These are phyloP conservation scores for Berkeleyomyces basicola DNA, from an alignment of 2,329 filamentous ascomycete species.

Conservation along the genomic window DNA sequence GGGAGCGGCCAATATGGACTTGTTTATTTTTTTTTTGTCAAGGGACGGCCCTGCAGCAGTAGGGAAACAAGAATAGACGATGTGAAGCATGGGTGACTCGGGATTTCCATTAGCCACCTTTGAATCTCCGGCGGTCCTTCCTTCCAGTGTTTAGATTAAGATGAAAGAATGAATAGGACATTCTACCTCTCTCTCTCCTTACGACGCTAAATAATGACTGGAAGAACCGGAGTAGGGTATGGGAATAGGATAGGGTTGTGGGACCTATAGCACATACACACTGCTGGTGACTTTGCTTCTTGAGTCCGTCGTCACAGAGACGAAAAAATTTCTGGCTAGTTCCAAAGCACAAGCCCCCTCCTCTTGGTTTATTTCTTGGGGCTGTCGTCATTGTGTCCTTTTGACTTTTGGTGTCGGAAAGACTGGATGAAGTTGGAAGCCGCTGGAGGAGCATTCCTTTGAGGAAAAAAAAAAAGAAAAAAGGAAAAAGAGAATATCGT, in stretches of 20 bases:
- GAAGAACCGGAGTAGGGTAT: not conserved
- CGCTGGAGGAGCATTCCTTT: not conserved
- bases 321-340: not conserved
- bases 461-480: not conserved
- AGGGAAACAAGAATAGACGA: not conserved
- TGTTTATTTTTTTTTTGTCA: not conserved
- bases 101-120: not conserved
- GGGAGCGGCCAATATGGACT: not conserved
- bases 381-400: not conserved
- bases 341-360: not conserved
- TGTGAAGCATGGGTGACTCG: not conserved
- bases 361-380: not conserved
- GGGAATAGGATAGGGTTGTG: not conserved
- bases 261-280: not conserved
- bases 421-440: not conserved
- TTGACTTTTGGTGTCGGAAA: not conserved
- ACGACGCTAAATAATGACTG: not conserved
- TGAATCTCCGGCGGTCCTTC: not conserved
- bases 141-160: not conserved
- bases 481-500: not conserved
- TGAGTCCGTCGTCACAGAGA: not conserved
- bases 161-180: not conserved
- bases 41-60: not conserved
- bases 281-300: not conserved
- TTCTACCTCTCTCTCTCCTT: not conserved